Conservation (phyloP, 768 basidiomycete species). For the Fomitopsis serialis region DNA sequence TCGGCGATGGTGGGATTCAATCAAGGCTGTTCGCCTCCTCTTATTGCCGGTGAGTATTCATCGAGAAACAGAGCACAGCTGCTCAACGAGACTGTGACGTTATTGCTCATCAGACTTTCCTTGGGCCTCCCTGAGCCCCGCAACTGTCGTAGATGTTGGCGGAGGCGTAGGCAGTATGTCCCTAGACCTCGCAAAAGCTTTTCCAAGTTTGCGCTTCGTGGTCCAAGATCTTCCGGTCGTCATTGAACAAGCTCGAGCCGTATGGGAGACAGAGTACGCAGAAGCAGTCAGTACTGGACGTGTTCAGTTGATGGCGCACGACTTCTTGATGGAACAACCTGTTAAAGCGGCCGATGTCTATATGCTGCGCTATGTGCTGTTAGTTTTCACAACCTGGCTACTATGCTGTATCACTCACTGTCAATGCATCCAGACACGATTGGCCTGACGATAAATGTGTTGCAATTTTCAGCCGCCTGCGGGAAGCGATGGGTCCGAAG, state of each 20-base stretch:
- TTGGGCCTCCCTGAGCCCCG: constrained; percentile 3
- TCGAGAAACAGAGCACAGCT: neutral
- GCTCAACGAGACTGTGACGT: neutral
- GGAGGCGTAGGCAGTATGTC: constrained; percentile 9
- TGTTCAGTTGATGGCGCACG: constrained; percentile 4
- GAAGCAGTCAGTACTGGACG: neutral
- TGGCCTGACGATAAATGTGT: constrained; percentile 8
- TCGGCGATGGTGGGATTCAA: constrained; percentile 7
- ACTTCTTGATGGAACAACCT: constrained; percentile 11
- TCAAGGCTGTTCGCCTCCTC: neutral
- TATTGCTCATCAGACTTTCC: constrained; percentile 6
- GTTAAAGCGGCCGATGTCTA: constrained; percentile 9
- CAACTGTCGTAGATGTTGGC: constrained; percentile 10
- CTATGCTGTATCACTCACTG: neutral
- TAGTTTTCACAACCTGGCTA: neutral
- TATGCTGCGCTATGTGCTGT: constrained; percentile 8
- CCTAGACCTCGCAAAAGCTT: constrained; percentile 10
- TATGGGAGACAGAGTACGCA: constrained; percentile 3
- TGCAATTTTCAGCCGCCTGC: constrained; percentile 3
- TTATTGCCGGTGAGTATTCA: constrained; percentile 4
- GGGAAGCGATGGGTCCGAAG: constrained; percentile 1
- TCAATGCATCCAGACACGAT: constrained; percentile 3
- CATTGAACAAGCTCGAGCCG: constrained; percentile 3
- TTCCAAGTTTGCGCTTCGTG: constrained; percentile 11
- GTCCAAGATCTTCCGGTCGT: constrained; percentile 14